phyloP scores from a whole-genome alignment of 1,284 basidiomycete genomes.

The Xerocomus minutiporus region DNA sequence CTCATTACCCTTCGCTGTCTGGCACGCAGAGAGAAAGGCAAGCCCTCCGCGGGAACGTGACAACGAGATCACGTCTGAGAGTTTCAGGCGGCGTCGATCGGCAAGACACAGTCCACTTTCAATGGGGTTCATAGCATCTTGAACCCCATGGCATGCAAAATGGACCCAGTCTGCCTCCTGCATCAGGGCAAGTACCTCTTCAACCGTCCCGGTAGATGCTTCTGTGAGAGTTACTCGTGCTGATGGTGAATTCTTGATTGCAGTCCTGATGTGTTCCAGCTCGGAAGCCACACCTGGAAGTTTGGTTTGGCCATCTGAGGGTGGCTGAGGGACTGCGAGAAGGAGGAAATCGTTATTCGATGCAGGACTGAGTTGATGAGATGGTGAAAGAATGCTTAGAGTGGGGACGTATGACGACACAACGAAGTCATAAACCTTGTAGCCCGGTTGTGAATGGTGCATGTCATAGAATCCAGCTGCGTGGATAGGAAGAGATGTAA shows the following conservation, averaged over 20 bases:
- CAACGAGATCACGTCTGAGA: background rate
- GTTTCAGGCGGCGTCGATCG: background rate
- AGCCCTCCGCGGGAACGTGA: background rate
- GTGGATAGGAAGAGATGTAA: background rate
- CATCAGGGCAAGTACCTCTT: background rate
- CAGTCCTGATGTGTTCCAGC: background rate
- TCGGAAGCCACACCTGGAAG: background rate
- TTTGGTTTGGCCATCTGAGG: background rate
- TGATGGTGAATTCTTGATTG: background rate
- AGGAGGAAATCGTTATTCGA: background rate
- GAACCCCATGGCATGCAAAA: background rate
- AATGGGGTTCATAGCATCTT: background rate
- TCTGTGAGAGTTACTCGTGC: background rate
- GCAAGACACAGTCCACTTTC: background rate
- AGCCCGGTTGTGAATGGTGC: background rate
- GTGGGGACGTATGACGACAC: background rate
- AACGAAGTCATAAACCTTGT: background rate
- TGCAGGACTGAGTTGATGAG: background rate
- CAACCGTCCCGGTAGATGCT: background rate
- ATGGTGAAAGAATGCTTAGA: no score
- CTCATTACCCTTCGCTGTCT: background rate
- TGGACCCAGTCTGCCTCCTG: background rate
- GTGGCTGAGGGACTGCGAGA: background rate
- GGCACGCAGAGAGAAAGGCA: background rate
- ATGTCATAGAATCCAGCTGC: background rate